A percentile compares a stretch with the other conserved stretches of the same genome.
phyloP scores from a whole-genome alignment of 176 grass and related monocot species.

The Oryza brachyantha region DNA sequence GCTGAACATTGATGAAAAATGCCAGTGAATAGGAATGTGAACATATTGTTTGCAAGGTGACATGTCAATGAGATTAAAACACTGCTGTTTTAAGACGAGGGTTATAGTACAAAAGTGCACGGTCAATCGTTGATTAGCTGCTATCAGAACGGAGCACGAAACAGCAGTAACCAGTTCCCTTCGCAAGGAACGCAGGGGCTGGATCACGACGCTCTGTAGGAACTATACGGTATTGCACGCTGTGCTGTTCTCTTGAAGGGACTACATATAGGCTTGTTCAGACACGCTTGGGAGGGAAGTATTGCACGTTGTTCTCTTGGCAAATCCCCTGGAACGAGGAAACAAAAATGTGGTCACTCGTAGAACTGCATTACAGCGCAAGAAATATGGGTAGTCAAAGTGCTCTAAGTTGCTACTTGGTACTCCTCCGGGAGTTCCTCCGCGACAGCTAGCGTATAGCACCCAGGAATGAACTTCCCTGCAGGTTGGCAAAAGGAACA shows the following conservation, averaged over 20 bases:
- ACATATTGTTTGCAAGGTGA: too few relatives aligned
- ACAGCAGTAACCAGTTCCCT: not conserved
- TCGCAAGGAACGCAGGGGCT: not conserved
- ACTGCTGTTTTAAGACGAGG: not conserved
- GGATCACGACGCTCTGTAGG: not conserved
- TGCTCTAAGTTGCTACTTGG: conserved; percentile 40
- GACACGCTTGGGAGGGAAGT: conserved; percentile 69
- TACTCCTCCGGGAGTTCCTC: conserved; percentile 98
- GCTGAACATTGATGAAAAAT: too few relatives aligned
- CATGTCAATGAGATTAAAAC: not conserved
- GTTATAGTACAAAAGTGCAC: not conserved
- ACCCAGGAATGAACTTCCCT: conserved; percentile 95
- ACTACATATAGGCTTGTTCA: conserved; percentile 23
- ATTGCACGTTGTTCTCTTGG: conserved; percentile 76
- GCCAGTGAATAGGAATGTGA: too few relatives aligned
- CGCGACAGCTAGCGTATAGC: conserved; percentile 86
- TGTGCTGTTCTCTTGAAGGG: conserved; percentile 46
- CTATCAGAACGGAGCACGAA: not conserved
- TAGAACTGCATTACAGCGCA: not conserved
- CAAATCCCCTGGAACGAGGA: conserved; percentile 57
- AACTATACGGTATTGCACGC: conserved; percentile 76
- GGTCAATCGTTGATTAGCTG: not conserved
- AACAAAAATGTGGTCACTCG: conserved; percentile 1
- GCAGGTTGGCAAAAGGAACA: conserved; percentile 9
- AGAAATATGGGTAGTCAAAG: not conserved